Evolutionary conservation across 2,329 filamentous ascomycete species (phyloP), one percentile per base, ranked within the genome.

Genomic region (Geosmithia morbida): DNA sequence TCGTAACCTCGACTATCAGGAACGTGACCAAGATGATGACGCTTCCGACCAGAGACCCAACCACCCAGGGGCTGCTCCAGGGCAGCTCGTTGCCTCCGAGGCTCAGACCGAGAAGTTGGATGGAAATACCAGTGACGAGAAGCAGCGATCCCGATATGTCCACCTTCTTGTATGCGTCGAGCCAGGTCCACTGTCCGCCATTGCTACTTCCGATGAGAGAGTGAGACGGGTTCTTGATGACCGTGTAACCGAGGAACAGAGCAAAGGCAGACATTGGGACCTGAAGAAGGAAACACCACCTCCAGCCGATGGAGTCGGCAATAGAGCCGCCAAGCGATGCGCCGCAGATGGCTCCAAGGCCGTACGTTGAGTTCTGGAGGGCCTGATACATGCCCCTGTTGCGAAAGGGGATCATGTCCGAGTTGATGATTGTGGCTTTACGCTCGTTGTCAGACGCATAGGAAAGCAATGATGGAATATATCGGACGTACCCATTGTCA

Each of bases 271-370:
- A 79, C 0, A 83, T 57, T 0, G 79, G 79, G 0, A 80, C 73
- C 54, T 83, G 80, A 2, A 79, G 62, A 3, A 80, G 55, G 50
- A 83, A 84, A 48, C 76, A 81, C 72, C 75, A 82, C 19, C 82
- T 68, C 81, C 81, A 85, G 10, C 81, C 81, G 19, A 85, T 67
- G 2, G 63, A 66, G 52, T 84, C 79, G 20, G 78, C 78, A 11
- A 85, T 71, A 33, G 74, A 70, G 2, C 81, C 81, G 2, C 81
- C 81, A 44, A 83, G 70, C 0, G 77, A 77, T 8, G 79, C 79
- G 2, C 80, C 80, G 18, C 72, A 69, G 33, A 81, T 75, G 2
- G 76, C 72, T 0, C 79, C 79, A 51, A 81, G 77, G 1, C 79
- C 79, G 49, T 74, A 72, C 33, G 81, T 67, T 16, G 68, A 73